These are phyloP conservation scores for Dicorynia guianensis DNA, from an alignment of 306 rosid genomes.

Conservation along the genomic window DNA sequence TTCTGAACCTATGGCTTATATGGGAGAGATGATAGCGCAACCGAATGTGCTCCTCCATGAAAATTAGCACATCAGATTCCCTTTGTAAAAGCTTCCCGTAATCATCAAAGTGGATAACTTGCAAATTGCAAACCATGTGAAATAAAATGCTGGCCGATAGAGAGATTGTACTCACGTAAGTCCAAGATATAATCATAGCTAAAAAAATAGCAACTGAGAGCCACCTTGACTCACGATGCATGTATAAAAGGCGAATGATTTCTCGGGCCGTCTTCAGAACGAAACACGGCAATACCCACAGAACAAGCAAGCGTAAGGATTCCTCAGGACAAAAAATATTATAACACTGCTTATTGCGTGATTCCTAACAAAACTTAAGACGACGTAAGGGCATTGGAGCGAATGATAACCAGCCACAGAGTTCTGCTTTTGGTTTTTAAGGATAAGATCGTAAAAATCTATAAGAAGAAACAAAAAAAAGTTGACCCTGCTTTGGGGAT, in stretches of 20 bases:
- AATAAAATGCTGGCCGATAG: constrained; percentile 81
- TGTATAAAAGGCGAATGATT: constrained; percentile 53
- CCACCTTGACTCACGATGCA: constrained; percentile 60
- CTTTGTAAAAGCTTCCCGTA: constrained; percentile 62
- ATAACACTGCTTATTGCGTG: background rate
- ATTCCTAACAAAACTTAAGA: background rate
- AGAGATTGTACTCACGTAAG: constrained; percentile 72
- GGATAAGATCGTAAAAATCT: constrained; percentile 11
- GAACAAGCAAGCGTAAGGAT: constrained; percentile 63
- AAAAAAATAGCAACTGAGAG: constrained; percentile 53
- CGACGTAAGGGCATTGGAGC: background rate
- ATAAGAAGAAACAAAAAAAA: background rate
- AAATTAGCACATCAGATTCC: constrained; percentile 60
- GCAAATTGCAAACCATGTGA: constrained; percentile 87
- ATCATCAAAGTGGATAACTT: constrained; percentile 72
- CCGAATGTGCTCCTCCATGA: constrained; percentile 81
- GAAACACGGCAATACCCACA: constrained; percentile 72
- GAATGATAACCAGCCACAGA: constrained; percentile 8
- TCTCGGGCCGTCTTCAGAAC: constrained; percentile 69
- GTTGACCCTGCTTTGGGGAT: background rate
- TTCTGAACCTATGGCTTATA: constrained; percentile 86
- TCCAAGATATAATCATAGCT: constrained; percentile 71
- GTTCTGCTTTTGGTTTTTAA: background rate
- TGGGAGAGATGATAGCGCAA: constrained; percentile 78
- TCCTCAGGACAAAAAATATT: constrained; percentile 42